phyloP scores from a whole-genome alignment of 352 stramenopile genomes.

The Phytophthora syringae region DNA sequence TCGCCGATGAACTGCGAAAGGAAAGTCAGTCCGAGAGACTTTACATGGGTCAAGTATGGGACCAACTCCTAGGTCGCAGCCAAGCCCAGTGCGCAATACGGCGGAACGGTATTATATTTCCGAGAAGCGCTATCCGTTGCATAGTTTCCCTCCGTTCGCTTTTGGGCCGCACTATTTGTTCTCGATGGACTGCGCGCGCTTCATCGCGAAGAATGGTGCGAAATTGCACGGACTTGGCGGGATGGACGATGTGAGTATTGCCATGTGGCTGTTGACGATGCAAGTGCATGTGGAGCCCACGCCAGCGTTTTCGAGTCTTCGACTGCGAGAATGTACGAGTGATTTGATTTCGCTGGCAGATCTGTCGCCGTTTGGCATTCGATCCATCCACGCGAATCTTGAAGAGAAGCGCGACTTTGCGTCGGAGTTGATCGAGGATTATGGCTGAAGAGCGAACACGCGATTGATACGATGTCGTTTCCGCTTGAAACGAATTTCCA shows the following conservation, averaged over 20 bases:
- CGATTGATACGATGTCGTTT: no score
- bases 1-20: constrained; percentile 5
- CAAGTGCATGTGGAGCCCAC: constrained; percentile 51
- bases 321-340: constrained; percentile 31
- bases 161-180: constrained; percentile 58
- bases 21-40: not conserved
- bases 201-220: constrained; percentile 46
- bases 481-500: not conserved
- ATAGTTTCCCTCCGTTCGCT: constrained; percentile 46
- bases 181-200: constrained; percentile 52
- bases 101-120: constrained; percentile 45
- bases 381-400: constrained; percentile 33
- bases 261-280: constrained; percentile 58
- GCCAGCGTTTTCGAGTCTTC: constrained; percentile 16
- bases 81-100: constrained; percentile 30
- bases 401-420: constrained; percentile 19
- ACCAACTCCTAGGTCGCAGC: constrained; percentile 8
- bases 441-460: constrained; percentile 10
- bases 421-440: constrained; percentile 34
- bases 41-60: constrained; percentile 26
- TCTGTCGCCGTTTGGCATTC: constrained; percentile 43
- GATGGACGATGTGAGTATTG: constrained; percentile 68
- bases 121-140: constrained; percentile 35
- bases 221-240: constrained; percentile 32
- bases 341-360: constrained; percentile 55